These are phyloP conservation scores for Thuidium tamariscinum DNA, from an alignment of 225 moss, liverwort and hornwort genomes.

Conservation along the genomic window DNA sequence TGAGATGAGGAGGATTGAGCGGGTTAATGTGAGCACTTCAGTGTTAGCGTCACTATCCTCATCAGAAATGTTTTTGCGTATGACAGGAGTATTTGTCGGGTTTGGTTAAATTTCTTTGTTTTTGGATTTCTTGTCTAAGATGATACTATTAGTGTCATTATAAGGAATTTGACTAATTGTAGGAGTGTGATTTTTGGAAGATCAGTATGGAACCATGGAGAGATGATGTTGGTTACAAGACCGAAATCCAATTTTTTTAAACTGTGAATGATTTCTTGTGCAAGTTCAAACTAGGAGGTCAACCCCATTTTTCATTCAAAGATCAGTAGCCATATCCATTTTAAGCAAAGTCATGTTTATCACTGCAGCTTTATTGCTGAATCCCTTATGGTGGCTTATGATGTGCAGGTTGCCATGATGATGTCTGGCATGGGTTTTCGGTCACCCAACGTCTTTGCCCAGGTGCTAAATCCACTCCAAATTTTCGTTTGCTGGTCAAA, in stretches of 20 bases:
- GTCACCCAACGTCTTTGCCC: slow-evolving; percentile 70
- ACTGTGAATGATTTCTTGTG: neutral
- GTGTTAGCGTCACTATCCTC: neutral
- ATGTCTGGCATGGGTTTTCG: slow-evolving; percentile 87
- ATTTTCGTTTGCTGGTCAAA: neutral
- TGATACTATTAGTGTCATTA: no score
- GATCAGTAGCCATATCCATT: no score
- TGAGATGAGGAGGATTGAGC: slow-evolving; percentile 92
- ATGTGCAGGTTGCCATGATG: slow-evolving; percentile 81
- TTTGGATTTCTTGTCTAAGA: neutral
- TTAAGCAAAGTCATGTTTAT: no score
- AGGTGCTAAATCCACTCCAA: slow-evolving; percentile 13
- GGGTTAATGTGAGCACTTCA: slow-evolving; percentile 62
- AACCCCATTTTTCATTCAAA: no score
- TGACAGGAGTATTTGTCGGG: neutral
- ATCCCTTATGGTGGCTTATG: neutral
- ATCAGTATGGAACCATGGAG: neutral
- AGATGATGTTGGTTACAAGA: neutral
- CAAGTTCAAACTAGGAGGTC: no score
- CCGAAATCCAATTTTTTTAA: no score
- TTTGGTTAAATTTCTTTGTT: neutral
- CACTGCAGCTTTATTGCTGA: neutral
- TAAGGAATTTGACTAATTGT: neutral
- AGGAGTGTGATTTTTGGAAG: neutral
- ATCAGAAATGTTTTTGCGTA: neutral